Base-by-base conservation (phyloP, 345 rosid species). In the Erucastrum elatum region DNA sequence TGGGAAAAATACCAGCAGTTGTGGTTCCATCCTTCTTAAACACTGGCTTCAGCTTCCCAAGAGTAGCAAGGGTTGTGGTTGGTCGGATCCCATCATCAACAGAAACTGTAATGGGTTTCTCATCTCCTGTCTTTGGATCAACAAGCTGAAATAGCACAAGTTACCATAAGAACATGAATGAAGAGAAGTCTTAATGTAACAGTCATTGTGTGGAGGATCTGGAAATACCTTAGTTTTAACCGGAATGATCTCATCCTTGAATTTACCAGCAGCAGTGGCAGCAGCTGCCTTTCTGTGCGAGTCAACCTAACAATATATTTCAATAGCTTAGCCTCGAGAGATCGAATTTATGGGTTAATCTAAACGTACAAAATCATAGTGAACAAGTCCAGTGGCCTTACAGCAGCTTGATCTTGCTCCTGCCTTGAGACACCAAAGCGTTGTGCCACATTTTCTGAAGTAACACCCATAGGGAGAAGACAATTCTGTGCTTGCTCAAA, bases 321-420 rank as follows among this genome's bases (percentile, higher is more conserved):
- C 25, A 13, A 75, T 11, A 58, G 15, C 33, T 75, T 58, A 80
- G 37, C 64, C 34, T 26, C 27, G 0, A 9, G 72, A 27, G 69
- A 75, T 46, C 63, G 15, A 44, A 75, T 2, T 70, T 55, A 64
- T 58, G 1, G 2, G 69, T 46, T 61, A 4, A 80, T 34, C 17
- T 44, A 71, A 70, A 11, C 33, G 64, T 39, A 65, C 72, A 70
- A 5, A 33, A 30, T 39, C 30, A 70, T 33, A 72, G 60, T 75
- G 17, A 74, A 69, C 29, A 76, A 6, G 31, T 55, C 64, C 9
- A 76, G 67, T 68, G 27, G 33, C 81, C 97, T 84, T 80, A 96
- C 99, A 37, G 99, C 99, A 77, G 98, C 99, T 85, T 93, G 98
- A 77, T 96, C 99, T 83, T 96, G 99, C 85, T 96, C 98, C 81